Base-by-base conservation (phyloP, 2,329 filamentous ascomycete species). In the Nigrospora sphaerica region DNA sequence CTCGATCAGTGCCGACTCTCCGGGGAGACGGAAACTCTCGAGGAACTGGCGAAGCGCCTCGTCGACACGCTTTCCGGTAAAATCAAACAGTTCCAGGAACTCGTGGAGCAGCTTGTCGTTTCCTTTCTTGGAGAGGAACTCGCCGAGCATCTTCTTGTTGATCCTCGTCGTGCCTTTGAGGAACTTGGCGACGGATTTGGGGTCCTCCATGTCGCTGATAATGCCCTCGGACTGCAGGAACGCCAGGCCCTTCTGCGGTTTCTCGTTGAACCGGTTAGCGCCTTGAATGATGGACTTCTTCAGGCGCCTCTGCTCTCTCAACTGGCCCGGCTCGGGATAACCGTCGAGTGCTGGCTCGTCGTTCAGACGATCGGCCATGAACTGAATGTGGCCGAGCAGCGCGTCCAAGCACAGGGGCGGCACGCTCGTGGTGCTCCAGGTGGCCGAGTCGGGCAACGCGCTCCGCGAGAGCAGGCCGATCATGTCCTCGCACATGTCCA, bases 371-470 rank as follows among this genome's bases (percentile, higher is more conserved):
- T 95, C 90, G 1, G 89, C 86, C 53, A 98, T 85, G 54, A 89
- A 95, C 60, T 96, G 91, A 32, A 98, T 81, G 57, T 91, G 97
- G 14, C 89, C 85, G 19, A 98, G 74, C 12, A 98, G 73, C 11
- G 93, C 90, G 67, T 98, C 93, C 18, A 98, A 74, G 58, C 93
- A 98, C 3, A 98, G 72, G 1, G 93, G 93, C 14, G 93, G 93
- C 1, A 98, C 95, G 61, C 95, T 98, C 6, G 92, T 96, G 12
- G 93, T 98, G 64, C 95, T 98, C 93, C 93, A 98, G 6, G 91
- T 96, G 6, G 92, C 93, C 10, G 93, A 95, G 63, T 98, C 93
- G 1, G 93, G 95, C 53, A 98, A 86, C 2, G 93, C 93, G 63
- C 96, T 98, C 48, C 93, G 81, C 17, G 93, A 92, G 14, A 98